A percentile compares a stretch with the other conserved stretches of the same genome.
phyloP scores from a whole-genome alignment of 768 basidiomycete species.

The Suillus bovinus region DNA sequence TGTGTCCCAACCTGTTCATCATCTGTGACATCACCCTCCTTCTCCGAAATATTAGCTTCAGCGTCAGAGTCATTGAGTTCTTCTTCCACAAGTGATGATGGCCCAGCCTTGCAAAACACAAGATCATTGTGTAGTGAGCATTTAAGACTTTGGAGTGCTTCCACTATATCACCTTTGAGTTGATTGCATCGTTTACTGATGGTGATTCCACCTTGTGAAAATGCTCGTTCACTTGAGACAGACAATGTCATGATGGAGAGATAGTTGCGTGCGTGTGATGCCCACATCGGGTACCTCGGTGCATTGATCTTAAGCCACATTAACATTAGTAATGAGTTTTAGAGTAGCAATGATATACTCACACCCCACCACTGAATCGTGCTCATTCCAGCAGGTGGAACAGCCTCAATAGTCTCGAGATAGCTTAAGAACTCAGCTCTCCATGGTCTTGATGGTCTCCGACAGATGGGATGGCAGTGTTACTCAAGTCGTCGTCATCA shows the following conservation, averaged over 20 bases:
- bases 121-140: not conserved
- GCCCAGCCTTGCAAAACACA: not conserved
- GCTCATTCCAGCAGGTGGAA: not conserved
- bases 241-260: not conserved
- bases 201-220: not conserved
- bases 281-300: not conserved
- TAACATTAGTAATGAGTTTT: not conserved
- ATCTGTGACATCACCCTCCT: not conserved
- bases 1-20: not conserved
- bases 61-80: not conserved
- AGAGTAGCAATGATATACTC: slow-evolving; percentile 1
- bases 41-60: not conserved
- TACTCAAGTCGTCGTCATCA: not conserved
- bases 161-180: not conserved
- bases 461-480: not conserved
- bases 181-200: not conserved
- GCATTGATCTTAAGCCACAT: not conserved
- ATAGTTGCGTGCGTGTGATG: not conserved
- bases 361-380: not conserved
- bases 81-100: not conserved
- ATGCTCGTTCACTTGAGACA: not conserved
- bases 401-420: not conserved
- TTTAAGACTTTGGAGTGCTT: not conserved
- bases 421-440: not conserved
- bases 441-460: not conserved